Percentiles rank a stretch among this genome's conserved stretches.
These are phyloP conservation scores for Chrysoporthe deuterocubensis DNA, from an alignment of 2,329 filamentous ascomycete species.

Conservation along the genomic window DNA sequence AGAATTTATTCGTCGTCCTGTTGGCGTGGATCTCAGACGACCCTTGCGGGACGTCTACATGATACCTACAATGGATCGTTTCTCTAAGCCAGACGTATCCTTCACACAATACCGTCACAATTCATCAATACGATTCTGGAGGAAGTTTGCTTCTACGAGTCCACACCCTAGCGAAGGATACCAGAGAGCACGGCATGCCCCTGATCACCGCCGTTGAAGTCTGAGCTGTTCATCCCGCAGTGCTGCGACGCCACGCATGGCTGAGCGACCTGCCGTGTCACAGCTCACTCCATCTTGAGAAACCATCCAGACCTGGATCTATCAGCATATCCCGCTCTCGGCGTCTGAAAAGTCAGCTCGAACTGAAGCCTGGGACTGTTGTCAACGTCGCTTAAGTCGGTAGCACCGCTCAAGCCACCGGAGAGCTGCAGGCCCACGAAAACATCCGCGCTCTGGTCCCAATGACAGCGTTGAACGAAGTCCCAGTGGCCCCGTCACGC, in stretches of 20 bases:
- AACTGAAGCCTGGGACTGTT: not conserved
- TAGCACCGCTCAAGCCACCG: constrained; percentile 27
- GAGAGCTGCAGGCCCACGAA: constrained; percentile 24
- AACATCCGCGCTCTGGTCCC: not conserved
- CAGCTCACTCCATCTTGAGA: not conserved
- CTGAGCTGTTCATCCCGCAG: not conserved
- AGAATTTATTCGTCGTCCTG: not conserved
- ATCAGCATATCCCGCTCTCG: not conserved
- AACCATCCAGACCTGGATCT: not conserved
- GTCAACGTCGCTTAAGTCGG: constrained; percentile 21
- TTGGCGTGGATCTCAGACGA: not conserved
- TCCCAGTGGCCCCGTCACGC: constrained; percentile 7
- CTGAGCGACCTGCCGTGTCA: constrained; percentile 12
- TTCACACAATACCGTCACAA: no score
- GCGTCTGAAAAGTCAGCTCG: not conserved
- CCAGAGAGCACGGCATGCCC: not conserved
- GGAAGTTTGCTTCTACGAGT: not conserved
- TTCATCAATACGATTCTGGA: not conserved
- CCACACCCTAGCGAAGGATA: not conserved
- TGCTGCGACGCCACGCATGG: not conserved
- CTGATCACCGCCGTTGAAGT: not conserved
- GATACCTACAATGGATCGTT: not conserved
- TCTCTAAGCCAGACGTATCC: not conserved
- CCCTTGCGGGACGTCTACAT: not conserved
- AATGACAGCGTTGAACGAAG: constrained; percentile 18